Evolutionary conservation across 306 rosid genomes (phyloP).

Genomic region (Cucurbita moschata): DNA sequence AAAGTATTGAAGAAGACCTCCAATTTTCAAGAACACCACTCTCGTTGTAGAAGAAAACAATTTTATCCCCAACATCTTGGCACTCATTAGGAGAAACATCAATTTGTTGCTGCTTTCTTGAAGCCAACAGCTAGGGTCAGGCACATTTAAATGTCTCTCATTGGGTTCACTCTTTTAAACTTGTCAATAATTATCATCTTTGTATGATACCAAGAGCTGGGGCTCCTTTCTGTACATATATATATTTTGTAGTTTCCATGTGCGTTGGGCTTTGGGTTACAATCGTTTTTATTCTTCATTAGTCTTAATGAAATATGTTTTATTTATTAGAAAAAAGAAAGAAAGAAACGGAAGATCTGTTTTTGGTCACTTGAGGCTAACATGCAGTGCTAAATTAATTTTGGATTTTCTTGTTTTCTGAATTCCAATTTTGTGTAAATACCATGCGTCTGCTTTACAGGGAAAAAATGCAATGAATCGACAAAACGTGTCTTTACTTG

Average conservation of each 20-base stretch:
- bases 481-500: slow-evolving; percentile 43
- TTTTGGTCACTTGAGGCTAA: background rate
- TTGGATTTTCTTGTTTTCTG: background rate
- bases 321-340: background rate
- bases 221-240: background rate
- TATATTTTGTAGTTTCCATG: background rate
- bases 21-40: background rate
- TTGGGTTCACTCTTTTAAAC: background rate
- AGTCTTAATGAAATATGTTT: background rate
- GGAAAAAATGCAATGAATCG: slow-evolving; percentile 61
- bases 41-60: background rate
- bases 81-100: background rate
- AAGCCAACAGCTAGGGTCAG: background rate
- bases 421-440: background rate
- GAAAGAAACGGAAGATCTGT: background rate
- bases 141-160: background rate
- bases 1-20: background rate
- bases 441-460: slow-evolving; percentile 27
- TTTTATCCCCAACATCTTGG: background rate
- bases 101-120: background rate
- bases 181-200: background rate
- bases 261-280: background rate
- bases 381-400: background rate
- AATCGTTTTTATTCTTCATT: background rate
- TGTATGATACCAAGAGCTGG: background rate